Evolutionary conservation across 2,329 filamentous ascomycete species (phyloP), one percentile per base, ranked within the genome.

Genomic region (Stenocarpella maydis): DNA sequence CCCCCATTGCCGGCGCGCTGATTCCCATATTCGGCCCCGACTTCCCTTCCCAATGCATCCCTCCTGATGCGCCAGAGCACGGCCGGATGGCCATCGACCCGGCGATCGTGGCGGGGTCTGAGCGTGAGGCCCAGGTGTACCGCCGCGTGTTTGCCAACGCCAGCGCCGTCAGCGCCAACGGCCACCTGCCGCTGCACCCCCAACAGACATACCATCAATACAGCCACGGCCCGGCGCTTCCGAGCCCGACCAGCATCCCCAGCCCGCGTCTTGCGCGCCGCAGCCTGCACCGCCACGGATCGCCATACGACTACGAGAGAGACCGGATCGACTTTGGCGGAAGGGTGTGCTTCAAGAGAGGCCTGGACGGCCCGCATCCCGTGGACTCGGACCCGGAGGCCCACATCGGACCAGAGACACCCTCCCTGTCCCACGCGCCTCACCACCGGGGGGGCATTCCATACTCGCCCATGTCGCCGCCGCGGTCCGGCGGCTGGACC

Each of bases 11-110:
- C 17, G 91, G 91, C 69, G 95, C 92, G 0, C 82, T 99, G 67
- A 96, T 96, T 10, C 96, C 96, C 6, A 85, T 99, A 70, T 99
- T 99, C 78, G 96, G 96, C 0, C 87, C 90, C 15, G 86, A 89
- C 49, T 99, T 99, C 77, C 90, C 93, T 2, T 83, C 85, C 3
- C 81, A 89, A 54, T 99, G 96, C 78, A 82, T 91, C 17, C 85
- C 81, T 1, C 89, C 90, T 1, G 83, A 87, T n/a, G 84, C 90
- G 43, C 81, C 87, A n/a, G 85, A 86, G 17, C 93, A 89, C 77
- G 87, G 85, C 14, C 85, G 85, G 55, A 92, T 93, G 90, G 80
- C 86, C 26, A 93, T 95, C 74, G 84, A 87, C 67, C 82, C 82
- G 3, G 77, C 79, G 0, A 85, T 91, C 52, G 84, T 92, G 21